These are phyloP conservation scores for Magnolia kwangsiensis DNA, from an alignment of 164 flowering plant genomes.

Conservation along the genomic window DNA sequence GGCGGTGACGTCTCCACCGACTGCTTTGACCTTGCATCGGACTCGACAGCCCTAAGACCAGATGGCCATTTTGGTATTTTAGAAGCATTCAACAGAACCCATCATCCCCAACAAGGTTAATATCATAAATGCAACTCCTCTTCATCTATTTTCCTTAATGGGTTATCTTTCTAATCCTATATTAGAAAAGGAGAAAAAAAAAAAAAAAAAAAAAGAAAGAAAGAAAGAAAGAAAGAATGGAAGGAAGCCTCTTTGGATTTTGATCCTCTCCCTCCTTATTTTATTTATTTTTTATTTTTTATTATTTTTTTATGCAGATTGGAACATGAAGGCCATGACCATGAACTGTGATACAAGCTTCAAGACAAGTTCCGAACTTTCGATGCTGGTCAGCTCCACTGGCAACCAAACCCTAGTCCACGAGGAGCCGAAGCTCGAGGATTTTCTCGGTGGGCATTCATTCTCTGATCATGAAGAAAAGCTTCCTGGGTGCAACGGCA, in stretches of 20 bases:
- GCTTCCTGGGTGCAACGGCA: slow-evolving; percentile 14
- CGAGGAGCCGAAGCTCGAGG: slow-evolving; percentile 78
- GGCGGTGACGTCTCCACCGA: slow-evolving; percentile 24
- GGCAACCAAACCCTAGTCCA: slow-evolving; percentile 30
- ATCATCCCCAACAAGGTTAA: slow-evolving; percentile 63
- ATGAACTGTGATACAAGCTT: slow-evolving; percentile 23
- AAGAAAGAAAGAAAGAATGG: not conserved
- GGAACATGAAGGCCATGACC: slow-evolving; percentile 41
- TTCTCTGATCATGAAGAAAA: slow-evolving; percentile 34
- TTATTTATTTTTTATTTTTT: no score
- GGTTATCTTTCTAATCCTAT: not conserved
- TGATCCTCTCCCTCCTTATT: slow-evolving; percentile 2
- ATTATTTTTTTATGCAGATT: slow-evolving; percentile 49
- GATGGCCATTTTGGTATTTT: slow-evolving; percentile 47
- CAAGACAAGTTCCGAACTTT: slow-evolving; percentile 38
- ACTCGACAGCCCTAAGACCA: slow-evolving; percentile 27
- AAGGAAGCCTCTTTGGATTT: not conserved
- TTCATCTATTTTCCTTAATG: not conserved
- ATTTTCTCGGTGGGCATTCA: slow-evolving; percentile 67
- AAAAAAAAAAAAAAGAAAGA: not conserved
- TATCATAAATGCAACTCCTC: not conserved
- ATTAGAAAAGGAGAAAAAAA: not conserved
- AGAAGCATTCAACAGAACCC: slow-evolving; percentile 50
- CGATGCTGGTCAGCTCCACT: slow-evolving; percentile 47
- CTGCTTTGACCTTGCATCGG: slow-evolving; percentile 61